phyloP scores from a whole-genome alignment of 306 rosid genomes.

The Vachellia collinsii region DNA sequence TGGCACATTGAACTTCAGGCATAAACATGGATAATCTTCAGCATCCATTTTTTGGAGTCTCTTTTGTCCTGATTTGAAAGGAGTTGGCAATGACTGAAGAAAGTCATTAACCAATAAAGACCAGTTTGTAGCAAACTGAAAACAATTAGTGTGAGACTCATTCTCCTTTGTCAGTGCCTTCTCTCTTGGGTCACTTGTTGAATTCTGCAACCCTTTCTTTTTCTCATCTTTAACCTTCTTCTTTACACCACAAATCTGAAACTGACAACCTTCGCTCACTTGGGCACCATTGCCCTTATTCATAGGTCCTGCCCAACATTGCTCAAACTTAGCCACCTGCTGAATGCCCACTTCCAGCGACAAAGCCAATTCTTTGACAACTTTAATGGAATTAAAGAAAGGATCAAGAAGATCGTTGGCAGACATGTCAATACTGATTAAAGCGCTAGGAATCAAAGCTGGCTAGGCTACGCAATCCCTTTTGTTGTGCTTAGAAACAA shows the following conservation, averaged over 20 bases:
- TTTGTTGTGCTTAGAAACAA: background rate
- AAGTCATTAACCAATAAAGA: conserved; percentile 66
- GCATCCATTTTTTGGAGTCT: conserved; percentile 58
- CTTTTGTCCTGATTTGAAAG: conserved; percentile 73
- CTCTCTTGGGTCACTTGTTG: conserved; percentile 46
- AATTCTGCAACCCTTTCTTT: conserved; percentile 59
- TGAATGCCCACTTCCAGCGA: conserved; percentile 79
- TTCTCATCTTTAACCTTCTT: conserved; percentile 53
- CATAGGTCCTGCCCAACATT: conserved; percentile 61
- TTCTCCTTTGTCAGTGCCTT: conserved; percentile 52
- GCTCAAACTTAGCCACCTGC: conserved; percentile 74
- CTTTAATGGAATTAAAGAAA: conserved; percentile 80
- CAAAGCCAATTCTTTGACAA: conserved; percentile 68
- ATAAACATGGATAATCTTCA: conserved; percentile 52
- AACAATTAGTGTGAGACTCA: conserved; percentile 58
- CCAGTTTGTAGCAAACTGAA: conserved; percentile 78
- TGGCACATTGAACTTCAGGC: conserved; percentile 50
- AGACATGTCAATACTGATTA: conserved; percentile 62
- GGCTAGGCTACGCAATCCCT: background rate
- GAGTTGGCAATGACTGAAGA: conserved; percentile 77
- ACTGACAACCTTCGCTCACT: conserved; percentile 52
- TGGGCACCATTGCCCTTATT: conserved; percentile 49
- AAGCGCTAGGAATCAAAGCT: conserved; percentile 33
- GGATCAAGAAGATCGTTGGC: conserved; percentile 81
- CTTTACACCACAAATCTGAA: conserved; percentile 63